Conservation (phyloP, 2,329 filamentous ascomycete genomes). For the Aspergillus terreus region DNA sequence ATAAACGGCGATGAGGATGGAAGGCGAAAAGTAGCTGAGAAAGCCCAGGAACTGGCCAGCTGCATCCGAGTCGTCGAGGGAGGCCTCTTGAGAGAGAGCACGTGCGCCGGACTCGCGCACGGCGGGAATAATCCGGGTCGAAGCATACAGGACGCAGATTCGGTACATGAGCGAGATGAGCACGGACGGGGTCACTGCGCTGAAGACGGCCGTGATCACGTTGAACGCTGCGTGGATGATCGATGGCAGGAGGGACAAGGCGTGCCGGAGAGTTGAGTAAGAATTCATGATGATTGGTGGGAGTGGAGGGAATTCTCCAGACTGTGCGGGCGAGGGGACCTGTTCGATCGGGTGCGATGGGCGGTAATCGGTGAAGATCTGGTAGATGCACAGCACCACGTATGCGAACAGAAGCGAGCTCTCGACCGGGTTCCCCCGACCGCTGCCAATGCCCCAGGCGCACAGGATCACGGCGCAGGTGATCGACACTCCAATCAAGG, state of each 20-base stretch:
- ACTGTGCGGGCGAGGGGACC: constrained; percentile 53
- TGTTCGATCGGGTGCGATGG: constrained; percentile 66
- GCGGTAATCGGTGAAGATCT: constrained; percentile 98
- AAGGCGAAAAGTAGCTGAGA: constrained; percentile 90
- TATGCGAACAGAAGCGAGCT: constrained; percentile 95
- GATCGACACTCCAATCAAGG: constrained; percentile 86
- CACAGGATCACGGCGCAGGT: constrained; percentile 90
- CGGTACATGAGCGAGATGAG: constrained; percentile 93
- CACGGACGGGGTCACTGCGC: constrained; percentile 92
- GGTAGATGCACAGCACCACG: constrained; percentile 96
- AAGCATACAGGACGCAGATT: constrained; percentile 91
- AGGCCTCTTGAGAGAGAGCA: constrained; percentile 78
- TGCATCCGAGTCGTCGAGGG: constrained; percentile 78
- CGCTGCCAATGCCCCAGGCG: constrained; percentile 89
- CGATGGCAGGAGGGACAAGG: constrained; percentile 76
- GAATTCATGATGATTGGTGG: constrained; percentile 98
- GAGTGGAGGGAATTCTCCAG: constrained; percentile 80
- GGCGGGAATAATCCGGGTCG: constrained; percentile 91
- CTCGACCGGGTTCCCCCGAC: constrained; percentile 90
- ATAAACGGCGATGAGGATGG: constrained; percentile 92
- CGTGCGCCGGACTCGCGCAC: constrained; percentile 81
- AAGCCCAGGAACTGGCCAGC: constrained; percentile 77
- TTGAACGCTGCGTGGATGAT: constrained; percentile 80
- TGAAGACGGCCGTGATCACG: constrained; percentile 85
- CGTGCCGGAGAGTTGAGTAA: constrained; percentile 84